A percentile compares a stretch with the other conserved stretches of the same genome.
Conservation (phyloP, 805 yeast species). For the Blastobotrys parvus region DNA sequence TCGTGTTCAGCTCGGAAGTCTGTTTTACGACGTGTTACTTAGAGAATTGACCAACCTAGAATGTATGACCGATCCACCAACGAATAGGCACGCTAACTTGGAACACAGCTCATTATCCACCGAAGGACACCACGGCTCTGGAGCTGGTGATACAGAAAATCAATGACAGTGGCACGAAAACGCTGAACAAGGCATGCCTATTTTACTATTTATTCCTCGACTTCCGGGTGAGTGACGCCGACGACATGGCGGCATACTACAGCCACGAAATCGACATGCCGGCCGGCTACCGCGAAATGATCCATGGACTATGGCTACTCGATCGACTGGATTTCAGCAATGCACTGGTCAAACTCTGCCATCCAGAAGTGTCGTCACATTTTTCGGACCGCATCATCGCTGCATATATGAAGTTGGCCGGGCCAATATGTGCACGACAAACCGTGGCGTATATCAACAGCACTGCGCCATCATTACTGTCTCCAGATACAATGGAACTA, state of each 20-base stretch:
- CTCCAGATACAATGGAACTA: constrained; percentile 6
- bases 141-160: constrained; percentile 8
- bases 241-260: constrained; percentile 14
- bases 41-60: constrained; percentile 10
- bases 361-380: constrained; percentile 13
- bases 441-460: constrained; percentile 11
- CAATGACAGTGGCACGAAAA: constrained; percentile 2
- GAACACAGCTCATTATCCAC: constrained; percentile 13
- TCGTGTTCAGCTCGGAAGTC: constrained; percentile 9
- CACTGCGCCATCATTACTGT: constrained; percentile 7
- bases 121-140: constrained; percentile 7
- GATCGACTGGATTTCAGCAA: constrained; percentile 12
- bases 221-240: constrained; percentile 10
- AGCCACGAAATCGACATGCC: constrained; percentile 16
- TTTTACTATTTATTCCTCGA: constrained; percentile 17
- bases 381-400: constrained; percentile 9
- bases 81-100: not conserved
- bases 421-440: not conserved
- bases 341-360: constrained; percentile 12
- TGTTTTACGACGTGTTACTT: constrained; percentile 14
- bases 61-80: not conserved
- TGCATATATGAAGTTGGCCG: constrained; percentile 4
- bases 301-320: constrained; percentile 16
- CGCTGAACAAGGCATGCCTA: constrained; percentile 12
- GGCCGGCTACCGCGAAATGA: constrained; percentile 11